Evolutionary conservation across 148 eudicot genomes (phyloP).

Genomic region (Diospyros kaki): DNA sequence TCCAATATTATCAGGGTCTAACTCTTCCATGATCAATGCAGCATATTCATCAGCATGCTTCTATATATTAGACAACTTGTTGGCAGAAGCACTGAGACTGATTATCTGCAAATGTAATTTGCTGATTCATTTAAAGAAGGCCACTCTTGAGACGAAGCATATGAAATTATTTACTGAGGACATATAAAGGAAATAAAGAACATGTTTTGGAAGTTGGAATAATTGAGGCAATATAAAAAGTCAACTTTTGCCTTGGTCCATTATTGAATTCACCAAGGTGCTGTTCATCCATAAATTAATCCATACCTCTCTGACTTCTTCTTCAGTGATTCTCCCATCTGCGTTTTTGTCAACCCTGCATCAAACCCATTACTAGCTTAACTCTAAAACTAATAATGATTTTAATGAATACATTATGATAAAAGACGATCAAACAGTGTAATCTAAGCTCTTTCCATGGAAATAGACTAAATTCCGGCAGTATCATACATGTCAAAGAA

Average conservation of each 20-base stretch:
- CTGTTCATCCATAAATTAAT: not conserved
- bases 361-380: not conserved
- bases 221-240: not conserved
- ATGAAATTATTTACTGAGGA: not conserved
- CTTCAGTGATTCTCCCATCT: constrained; percentile 51
- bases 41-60: constrained; percentile 53
- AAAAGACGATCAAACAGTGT: not conserved
- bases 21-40: constrained; percentile 51
- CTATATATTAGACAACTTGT: constrained; percentile 49
- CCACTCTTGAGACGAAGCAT: not conserved
- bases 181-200: not conserved
- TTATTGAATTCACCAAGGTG: too few relatives aligned
- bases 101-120: constrained; percentile 34
- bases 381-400: not conserved
- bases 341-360: constrained; percentile 64
- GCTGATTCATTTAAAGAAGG: not conserved
- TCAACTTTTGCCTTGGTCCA: constrained; percentile 2
- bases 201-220: not conserved
- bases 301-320: constrained; percentile 52
- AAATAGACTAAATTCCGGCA: not conserved
- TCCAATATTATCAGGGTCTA: constrained; percentile 45
- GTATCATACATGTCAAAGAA: constrained; percentile 51
- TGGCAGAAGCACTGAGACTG: constrained; percentile 49
- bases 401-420: not conserved
- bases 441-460: not conserved